A percentile compares a stretch with the other conserved stretches of the same genome.
phyloP scores from a whole-genome alignment of 768 basidiomycete species.

The Ephemerocybe angulata region DNA sequence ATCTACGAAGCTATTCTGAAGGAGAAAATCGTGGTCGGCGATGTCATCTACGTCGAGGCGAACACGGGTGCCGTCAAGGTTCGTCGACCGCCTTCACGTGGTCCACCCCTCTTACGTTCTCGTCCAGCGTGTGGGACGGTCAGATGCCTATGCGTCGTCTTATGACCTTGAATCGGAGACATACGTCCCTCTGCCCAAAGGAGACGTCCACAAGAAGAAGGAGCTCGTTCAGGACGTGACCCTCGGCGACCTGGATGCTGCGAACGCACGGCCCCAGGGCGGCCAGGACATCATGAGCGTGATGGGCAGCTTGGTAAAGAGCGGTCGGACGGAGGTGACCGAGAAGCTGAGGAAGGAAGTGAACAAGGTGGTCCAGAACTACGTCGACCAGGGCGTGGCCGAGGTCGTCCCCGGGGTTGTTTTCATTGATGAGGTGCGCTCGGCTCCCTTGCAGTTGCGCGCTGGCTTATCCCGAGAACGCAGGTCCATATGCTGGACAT shows the following conservation, averaged over 20 bases:
- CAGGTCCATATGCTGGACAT: slow-evolving; percentile 99
- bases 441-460: slow-evolving; percentile 1
- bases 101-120: slow-evolving; percentile 1
- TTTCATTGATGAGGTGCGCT: slow-evolving; percentile 92
- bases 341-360: slow-evolving; percentile 95
- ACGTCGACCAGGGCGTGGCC: slow-evolving; percentile 97
- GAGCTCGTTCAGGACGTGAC: slow-evolving; percentile 95
- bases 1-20: slow-evolving; percentile 98
- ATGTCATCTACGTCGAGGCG: slow-evolving; percentile 93
- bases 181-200: slow-evolving; percentile 95
- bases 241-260: slow-evolving; percentile 91
- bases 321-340: slow-evolving; percentile 91
- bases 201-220: slow-evolving; percentile 93
- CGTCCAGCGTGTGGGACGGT: slow-evolving; percentile 84
- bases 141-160: slow-evolving; percentile 95
- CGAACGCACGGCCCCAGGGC: slow-evolving; percentile 93
- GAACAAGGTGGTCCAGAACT: slow-evolving; percentile 95
- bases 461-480: slow-evolving; percentile 7
- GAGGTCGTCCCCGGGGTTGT: slow-evolving; percentile 97
- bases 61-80: slow-evolving; percentile 96
- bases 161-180: slow-evolving; percentile 98
- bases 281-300: slow-evolving; percentile 99
- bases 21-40: slow-evolving; percentile 94
- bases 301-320: slow-evolving; percentile 89
- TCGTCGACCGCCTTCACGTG: slow-evolving; percentile 16